Base-by-base conservation (phyloP, 2,329 filamentous ascomycete genomes). In the Verticillium nonalfalfae region DNA sequence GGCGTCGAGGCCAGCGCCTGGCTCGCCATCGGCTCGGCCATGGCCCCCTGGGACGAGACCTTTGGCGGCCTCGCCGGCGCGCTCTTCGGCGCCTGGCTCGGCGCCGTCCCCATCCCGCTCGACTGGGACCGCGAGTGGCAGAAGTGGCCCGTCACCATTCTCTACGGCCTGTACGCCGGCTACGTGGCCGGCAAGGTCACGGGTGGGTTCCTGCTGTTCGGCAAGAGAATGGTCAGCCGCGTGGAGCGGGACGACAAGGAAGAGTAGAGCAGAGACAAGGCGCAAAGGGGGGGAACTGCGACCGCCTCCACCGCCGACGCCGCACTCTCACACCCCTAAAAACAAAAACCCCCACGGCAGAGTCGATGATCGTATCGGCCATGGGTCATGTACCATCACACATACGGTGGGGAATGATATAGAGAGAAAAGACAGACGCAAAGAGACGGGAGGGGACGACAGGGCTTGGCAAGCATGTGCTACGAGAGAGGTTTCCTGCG, bases 111-210 rank as follows among this genome's bases (percentile, higher is more conserved):
- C 0, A 98, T 99, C 68, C 95, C 95, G 1, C 79, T 99, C 67
- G 95, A 99, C 74, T 98, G 94, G 94, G 95, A 99, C 74, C 87
- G 95, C n/a, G 93, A 96, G 68, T 99, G 95, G 95, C 95, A 99
- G 84, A 91, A 89, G 74, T 99, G 94, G 90, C 95, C 95, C 0
- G 89, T 98, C 57, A 99, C 95, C 0, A 90, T 99, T 62, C 76
- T 98, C 4, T 87, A 85, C 1, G 95, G 95, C 2, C 81, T 90
- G 18, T 98, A 96, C 74, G 76, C 85, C 6, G 95, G 95, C 1
- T 93, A 90, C 74, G 80, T 85, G 1, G 66, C 91, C 13, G 93
- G 93, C 1, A 88, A 90, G 71, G 69, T 85, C 60, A 66, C 86
- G 18, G 87, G 88, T 0, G 83, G 83, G 2, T 78, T 75, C 1